Percentiles rank a stretch among this genome's conserved stretches.
Evolutionary conservation across 2,329 filamentous ascomycete genomes (phyloP).

Genomic region (Xylaria sp.): DNA sequence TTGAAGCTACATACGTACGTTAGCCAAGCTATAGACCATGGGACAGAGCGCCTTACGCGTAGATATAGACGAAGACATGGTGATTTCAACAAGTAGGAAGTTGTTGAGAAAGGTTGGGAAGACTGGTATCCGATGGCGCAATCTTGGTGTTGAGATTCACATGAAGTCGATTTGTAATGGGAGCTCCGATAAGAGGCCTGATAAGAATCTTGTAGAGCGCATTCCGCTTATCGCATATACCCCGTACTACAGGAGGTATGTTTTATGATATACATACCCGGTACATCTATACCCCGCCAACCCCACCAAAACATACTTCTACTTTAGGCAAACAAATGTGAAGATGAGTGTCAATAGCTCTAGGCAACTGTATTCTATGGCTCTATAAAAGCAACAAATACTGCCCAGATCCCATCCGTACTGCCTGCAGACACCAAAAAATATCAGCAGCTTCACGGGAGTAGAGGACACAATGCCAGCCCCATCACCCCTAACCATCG

Average conservation of each 20-base stretch:
- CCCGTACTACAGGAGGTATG: too few species aligned
- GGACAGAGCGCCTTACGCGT: conserved; percentile 40
- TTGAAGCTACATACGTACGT: conserved; percentile 42
- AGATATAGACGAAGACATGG: conserved; percentile 38
- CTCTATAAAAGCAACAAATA: conserved; percentile 8
- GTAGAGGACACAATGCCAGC: conserved; percentile 71
- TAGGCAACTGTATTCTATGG: conserved; percentile 39
- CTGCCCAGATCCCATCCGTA: background rate
- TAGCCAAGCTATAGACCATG: conserved; percentile 28
- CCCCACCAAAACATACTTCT: conserved; percentile 51
- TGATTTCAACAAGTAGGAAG: conserved; percentile 21
- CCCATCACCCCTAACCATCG: conserved; percentile 80
- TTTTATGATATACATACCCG: background rate
- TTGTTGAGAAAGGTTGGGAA: conserved; percentile 15
- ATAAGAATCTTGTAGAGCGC: conserved; percentile 10
- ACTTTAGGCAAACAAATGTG: conserved; percentile 32
- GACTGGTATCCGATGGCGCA: conserved; percentile 24
- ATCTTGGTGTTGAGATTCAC: conserved; percentile 5
- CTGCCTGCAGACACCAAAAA: background rate
- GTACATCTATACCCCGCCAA: conserved; percentile 50
- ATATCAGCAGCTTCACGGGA: background rate
- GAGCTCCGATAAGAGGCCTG: conserved; percentile 15
- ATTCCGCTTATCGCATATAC: conserved; percentile 14
- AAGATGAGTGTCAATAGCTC: conserved; percentile 17
- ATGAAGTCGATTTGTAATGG: conserved; percentile 34